Percentiles rank a stretch among this genome's conserved stretches.
phyloP scores from a whole-genome alignment of 176 grass and related monocot species.

The Cenchrus americanus region DNA sequence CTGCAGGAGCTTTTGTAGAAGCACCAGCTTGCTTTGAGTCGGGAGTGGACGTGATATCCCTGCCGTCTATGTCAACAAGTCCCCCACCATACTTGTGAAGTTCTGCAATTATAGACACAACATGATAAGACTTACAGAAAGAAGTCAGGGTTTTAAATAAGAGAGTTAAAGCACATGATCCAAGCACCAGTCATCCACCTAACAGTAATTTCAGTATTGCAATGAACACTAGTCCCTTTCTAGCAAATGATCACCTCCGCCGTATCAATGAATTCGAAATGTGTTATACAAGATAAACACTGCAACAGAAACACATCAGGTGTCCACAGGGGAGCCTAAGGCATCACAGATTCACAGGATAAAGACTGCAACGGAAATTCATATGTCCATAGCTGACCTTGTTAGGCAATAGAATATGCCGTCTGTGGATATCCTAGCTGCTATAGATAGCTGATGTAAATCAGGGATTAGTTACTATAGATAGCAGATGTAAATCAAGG shows the following conservation, averaged over 20 bases:
- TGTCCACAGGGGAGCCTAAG: not conserved
- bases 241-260: not conserved
- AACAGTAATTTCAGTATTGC: not conserved
- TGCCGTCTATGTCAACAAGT: slow-evolving; percentile 60
- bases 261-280: slow-evolving; percentile 14
- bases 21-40: slow-evolving; percentile 70
- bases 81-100: slow-evolving; percentile 94
- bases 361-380: slow-evolving; percentile 23
- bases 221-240: slow-evolving; percentile 16
- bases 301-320: not conserved
- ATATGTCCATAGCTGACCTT: slow-evolving; percentile 16
- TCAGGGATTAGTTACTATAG: too few relatives aligned
- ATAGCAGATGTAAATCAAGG: too few relatives aligned
- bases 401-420: too few relatives aligned
- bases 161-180: not conserved
- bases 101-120: slow-evolving; percentile 51
- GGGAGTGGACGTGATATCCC: slow-evolving; percentile 55
- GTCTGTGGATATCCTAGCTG: too few relatives aligned
- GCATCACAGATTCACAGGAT: not conserved
- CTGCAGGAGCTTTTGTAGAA: slow-evolving; percentile 54
- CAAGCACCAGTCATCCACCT: not conserved
- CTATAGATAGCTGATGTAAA: too few relatives aligned
- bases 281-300: not conserved
- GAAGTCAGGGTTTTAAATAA: not conserved
- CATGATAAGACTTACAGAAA: slow-evolving; percentile 26